These are phyloP conservation scores for Oenanthe sinensis DNA, from an alignment of 129 eudicot genomes.

Conservation along the genomic window DNA sequence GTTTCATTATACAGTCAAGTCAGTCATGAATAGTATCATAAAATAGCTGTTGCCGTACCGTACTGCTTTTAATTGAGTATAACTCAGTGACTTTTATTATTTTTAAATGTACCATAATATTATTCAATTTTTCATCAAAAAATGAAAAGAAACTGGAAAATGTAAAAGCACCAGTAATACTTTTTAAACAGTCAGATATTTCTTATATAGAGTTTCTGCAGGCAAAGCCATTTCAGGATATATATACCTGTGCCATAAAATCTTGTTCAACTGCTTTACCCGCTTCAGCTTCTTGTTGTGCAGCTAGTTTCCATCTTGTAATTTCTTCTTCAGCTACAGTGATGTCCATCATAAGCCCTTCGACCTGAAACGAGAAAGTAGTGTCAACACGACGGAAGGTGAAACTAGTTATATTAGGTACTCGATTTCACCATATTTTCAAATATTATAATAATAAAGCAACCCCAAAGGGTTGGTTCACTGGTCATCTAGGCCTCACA, in stretches of 20 bases:
- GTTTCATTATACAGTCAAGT: background rate
- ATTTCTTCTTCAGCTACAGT: constrained; percentile 98
- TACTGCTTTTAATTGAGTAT: background rate
- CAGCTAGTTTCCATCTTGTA: constrained; percentile 89
- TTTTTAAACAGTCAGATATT: background rate
- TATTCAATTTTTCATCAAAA: background rate
- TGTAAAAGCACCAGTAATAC: background rate
- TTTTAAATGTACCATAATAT: background rate
- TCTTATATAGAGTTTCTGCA: background rate
- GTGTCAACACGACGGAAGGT: background rate
- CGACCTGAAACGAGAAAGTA: constrained; percentile 42
- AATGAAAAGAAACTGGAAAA: background rate
- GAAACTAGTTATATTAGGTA: background rate
- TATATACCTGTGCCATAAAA: constrained; percentile 57
- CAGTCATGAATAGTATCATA: background rate
- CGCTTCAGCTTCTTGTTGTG: constrained; percentile 96
- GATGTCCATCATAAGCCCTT: constrained; percentile 96
- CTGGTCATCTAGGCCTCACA: no score
- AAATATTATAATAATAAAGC: background rate
- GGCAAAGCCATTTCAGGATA: background rate
- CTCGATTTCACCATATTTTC: background rate
- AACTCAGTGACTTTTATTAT: background rate
- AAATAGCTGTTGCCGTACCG: background rate
- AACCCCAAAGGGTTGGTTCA: background rate
- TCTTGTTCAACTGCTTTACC: constrained; percentile 93